phyloP scores from a whole-genome alignment of 2,329 filamentous ascomycete genomes.

The Aspergillus brasiliensis region DNA sequence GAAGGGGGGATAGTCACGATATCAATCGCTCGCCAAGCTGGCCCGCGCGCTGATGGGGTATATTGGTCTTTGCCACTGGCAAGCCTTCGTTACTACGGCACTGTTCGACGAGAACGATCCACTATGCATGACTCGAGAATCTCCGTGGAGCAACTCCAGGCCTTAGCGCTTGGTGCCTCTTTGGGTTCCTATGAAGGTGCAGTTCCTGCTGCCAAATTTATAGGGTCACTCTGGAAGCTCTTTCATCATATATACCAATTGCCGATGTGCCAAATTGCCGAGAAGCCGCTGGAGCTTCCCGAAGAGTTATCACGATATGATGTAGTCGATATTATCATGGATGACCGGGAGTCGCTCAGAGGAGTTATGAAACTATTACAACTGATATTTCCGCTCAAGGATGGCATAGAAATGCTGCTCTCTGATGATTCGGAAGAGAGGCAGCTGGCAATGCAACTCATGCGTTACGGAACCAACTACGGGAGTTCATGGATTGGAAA shows the following conservation, averaged over 20 bases:
- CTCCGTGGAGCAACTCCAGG: neutral
- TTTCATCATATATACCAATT: neutral
- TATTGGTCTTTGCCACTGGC: constrained; percentile 16
- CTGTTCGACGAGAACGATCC: constrained; percentile 2
- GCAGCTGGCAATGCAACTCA: constrained; percentile 4
- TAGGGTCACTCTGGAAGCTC: neutral
- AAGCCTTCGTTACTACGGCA: constrained; percentile 13
- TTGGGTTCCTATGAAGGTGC: neutral
- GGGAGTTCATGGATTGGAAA: constrained; percentile 6
- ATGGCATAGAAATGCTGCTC: neutral
- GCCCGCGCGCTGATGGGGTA: constrained; percentile 9
- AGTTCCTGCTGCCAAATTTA: neutral
- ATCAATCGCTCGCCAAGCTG: constrained; percentile 3
- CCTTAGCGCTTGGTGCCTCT: constrained; percentile 4
- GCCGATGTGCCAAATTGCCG: neutral
- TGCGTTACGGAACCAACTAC: constrained; percentile 4
- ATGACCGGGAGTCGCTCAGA: neutral
- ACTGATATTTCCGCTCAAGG: neutral
- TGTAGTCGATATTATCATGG: neutral
- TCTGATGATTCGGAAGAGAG: neutral
- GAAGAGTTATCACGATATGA: neutral
- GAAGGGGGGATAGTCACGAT: constrained; percentile 8
- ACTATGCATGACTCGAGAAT: constrained; percentile 10
- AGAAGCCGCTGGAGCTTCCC: neutral
- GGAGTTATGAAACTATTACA: neutral